Base-by-base conservation (phyloP, 2,329 filamentous ascomycete genomes). In the Helotiales sp. region DNA sequence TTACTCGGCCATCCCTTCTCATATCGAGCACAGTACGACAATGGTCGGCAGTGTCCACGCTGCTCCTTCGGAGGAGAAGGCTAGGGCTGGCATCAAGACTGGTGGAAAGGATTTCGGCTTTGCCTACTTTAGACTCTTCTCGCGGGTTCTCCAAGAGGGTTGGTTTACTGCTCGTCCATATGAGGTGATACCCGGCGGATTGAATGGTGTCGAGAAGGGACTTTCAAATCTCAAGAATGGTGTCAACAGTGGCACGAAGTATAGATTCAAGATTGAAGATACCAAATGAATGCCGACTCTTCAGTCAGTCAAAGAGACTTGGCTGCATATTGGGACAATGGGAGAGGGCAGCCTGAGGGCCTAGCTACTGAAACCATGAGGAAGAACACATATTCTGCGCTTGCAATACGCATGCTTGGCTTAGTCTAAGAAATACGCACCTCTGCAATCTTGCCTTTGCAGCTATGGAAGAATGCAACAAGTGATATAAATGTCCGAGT, bases 161-260 rank as follows among this genome's bases (percentile, higher is more conserved):
- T 84, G 81, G 78, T 83, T 87, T 61, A 79, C 75, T 67, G 72
- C 76, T 6, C 85, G 87, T 74, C 83, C 83, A 49, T 76, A 79
- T 52, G 84, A 87, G 75, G 79, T 88, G 13, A 76, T 87, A 0
- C 78, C 81, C 0, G 83, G 83, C 1, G 84, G 84, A 0, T 70
- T 86, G 61, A 78, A 77, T 32, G 83, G 83, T 2, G 74, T 86
- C 1, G 78, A 88, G 72, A 77, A 74, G 37, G 88, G 79, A 0
- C 73, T 91, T 76, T 76, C 77, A 70, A 84, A 86, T 69, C 75
- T 91, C 74, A 86, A 83, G 75, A 82, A 81, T 30, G 89, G 89
- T 0, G 87, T 86, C 76, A 87, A 85, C 24, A 89, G 85, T 72
- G 89, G 83, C 1, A 81, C 86, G 0, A 91, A 91, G 78, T 91